phyloP scores from a whole-genome alignment of 805 yeast species.

The Myxozyma geophila region DNA sequence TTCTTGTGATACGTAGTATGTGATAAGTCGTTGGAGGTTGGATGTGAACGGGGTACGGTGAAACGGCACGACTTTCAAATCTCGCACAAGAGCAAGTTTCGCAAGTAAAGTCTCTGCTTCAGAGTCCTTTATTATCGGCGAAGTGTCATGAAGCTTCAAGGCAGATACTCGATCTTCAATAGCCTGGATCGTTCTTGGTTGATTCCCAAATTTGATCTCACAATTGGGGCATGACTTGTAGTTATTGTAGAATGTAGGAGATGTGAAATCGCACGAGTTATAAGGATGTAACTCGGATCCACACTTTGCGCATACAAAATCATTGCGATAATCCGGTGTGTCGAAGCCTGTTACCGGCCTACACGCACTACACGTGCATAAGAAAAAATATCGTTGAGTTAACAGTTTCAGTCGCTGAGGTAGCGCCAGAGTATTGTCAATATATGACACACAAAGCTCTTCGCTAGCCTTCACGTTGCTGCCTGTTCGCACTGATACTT shows the following conservation, averaged over 20 bases:
- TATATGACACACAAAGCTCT: constrained; percentile 30
- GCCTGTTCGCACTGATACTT: constrained; percentile 8
- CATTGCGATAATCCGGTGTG: constrained; percentile 11
- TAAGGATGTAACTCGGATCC: constrained; percentile 15
- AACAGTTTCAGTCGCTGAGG: constrained; percentile 9
- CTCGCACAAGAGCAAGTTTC: constrained; percentile 1
- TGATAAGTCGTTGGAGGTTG: not conserved
- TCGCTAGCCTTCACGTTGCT: constrained; percentile 23
- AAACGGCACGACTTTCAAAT: constrained; percentile 5
- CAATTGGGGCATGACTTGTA: constrained; percentile 18
- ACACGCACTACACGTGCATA: constrained; percentile 24
- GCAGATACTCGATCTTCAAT: constrained; percentile 3
- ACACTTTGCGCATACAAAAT: constrained; percentile 22
- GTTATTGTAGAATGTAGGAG: not conserved
- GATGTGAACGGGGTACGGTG: constrained; percentile 15
- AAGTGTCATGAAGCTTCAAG: not conserved
- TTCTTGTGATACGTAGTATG: constrained; percentile 2
- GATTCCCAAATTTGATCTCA: not conserved
- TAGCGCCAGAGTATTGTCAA: constrained; percentile 22
- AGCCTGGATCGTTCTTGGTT: constrained; percentile 8
- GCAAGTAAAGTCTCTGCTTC: not conserved
- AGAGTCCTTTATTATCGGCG: not conserved
- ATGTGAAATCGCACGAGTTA: not conserved
- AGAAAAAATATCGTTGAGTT: constrained; percentile 20
- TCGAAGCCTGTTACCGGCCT: not conserved